Conservation (phyloP, 176 grass and related monocot species). For the Musa troglodytarum region DNA sequence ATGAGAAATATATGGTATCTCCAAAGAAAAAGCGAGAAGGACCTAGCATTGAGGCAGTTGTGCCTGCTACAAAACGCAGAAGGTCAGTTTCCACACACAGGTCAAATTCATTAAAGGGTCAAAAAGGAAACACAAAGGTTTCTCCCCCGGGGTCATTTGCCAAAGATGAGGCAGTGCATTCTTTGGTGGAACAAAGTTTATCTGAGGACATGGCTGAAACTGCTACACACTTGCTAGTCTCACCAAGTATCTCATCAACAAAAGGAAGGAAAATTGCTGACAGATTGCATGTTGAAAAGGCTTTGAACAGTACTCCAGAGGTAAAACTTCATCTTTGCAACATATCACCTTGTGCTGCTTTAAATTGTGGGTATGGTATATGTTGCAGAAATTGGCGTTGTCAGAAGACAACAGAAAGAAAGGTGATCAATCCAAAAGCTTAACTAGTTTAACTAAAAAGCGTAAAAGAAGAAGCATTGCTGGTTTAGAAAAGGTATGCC, state of each 20-base stretch:
- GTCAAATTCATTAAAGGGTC: slow-evolving; percentile 36
- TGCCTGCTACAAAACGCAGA: slow-evolving; percentile 82
- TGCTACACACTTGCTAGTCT: slow-evolving; percentile 33
- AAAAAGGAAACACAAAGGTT: slow-evolving; percentile 32
- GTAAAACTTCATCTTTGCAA: slow-evolving; percentile 29
- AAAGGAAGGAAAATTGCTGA: slow-evolving; percentile 44
- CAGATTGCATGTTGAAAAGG: slow-evolving; percentile 24
- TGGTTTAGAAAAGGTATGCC: slow-evolving; percentile 69
- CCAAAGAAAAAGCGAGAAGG: slow-evolving; percentile 30
- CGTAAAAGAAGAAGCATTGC: slow-evolving; percentile 64
- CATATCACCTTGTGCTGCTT: not conserved
- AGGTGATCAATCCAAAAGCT: slow-evolving; percentile 37
- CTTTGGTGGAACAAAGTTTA: slow-evolving; percentile 31
- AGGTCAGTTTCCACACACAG: slow-evolving; percentile 58
- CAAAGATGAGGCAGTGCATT: slow-evolving; percentile 29
- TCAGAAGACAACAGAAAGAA: slow-evolving; percentile 29
- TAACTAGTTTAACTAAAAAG: slow-evolving; percentile 61
- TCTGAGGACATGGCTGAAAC: slow-evolving; percentile 25
- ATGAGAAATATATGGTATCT: slow-evolving; percentile 28
- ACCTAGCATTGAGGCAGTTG: slow-evolving; percentile 21
- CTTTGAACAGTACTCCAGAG: slow-evolving; percentile 34
- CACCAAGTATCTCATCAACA: slow-evolving; percentile 32
- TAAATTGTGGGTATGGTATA: not conserved
- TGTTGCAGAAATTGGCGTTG: slow-evolving; percentile 37
- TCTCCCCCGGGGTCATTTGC: slow-evolving; percentile 12